Percentiles rank a stretch among this genome's conserved stretches.
Evolutionary conservation across 2,329 filamentous ascomycete species (phyloP).

Genomic region (Aureobasidium sp.): DNA sequence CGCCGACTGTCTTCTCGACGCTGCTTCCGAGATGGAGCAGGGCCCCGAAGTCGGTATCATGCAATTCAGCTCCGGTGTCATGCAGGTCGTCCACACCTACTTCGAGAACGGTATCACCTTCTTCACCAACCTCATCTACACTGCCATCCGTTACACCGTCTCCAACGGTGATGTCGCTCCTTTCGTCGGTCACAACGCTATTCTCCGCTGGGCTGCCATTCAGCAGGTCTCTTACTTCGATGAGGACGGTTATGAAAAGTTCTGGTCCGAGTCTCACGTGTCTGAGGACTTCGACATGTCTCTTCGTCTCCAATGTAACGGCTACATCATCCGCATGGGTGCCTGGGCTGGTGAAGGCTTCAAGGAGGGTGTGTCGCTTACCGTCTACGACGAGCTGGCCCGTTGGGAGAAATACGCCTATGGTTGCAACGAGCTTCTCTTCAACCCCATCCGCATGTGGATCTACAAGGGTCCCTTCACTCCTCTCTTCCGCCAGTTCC

Average conservation of each 20-base stretch:
- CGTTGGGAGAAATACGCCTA: conserved; percentile 71
- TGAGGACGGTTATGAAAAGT: conserved; percentile 56
- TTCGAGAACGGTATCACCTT: conserved; percentile 74
- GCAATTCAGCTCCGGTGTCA: conserved; percentile 67
- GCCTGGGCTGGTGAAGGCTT: conserved; percentile 64
- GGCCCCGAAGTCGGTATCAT: conserved; percentile 64
- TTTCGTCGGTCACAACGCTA: conserved; percentile 72
- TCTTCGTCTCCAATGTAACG: conserved; percentile 61
- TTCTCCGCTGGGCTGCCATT: conserved; percentile 62
- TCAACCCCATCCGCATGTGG: conserved; percentile 61
- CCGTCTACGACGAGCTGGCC: conserved; percentile 64
- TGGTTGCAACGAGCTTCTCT: conserved; percentile 64
- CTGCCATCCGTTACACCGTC: conserved; percentile 63
- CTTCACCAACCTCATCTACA: conserved; percentile 74
- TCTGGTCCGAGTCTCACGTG: conserved; percentile 69
- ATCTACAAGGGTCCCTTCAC: conserved; percentile 57
- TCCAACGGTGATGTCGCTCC: conserved; percentile 65
- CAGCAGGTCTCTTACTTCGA: conserved; percentile 52
- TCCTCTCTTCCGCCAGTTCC: conserved; percentile 54
- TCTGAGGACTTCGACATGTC: conserved; percentile 67
- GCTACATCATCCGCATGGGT: conserved; percentile 62
- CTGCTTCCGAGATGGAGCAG: conserved; percentile 64
- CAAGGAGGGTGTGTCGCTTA: conserved; percentile 66
- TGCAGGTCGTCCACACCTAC: conserved; percentile 65
- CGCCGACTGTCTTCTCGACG: conserved; percentile 59